Base-by-base conservation (phyloP, 140 eudicot genomes). In the Senecio squalidus region DNA sequence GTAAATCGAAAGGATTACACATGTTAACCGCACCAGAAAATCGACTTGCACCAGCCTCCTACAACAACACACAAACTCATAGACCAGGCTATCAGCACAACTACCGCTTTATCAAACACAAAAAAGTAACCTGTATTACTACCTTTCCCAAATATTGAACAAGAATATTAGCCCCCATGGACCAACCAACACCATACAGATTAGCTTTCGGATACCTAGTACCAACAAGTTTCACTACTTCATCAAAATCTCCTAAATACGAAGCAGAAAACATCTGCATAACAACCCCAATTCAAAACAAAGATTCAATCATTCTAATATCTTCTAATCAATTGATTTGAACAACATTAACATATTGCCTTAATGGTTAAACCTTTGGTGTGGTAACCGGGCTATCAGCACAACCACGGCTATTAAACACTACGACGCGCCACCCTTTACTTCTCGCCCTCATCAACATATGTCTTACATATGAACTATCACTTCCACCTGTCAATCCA, bases 151-250 rank as follows among this genome's bases (percentile, higher is more conserved):
- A 65, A 68, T 89, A 89, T 14, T 81, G 95, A 61, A 84, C 91
- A 61, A 89, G 97, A 68, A 89, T 82, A 55, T 89, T 89, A 55
- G 95, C 97, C 46, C 97, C 97, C 60, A 89, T 74, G 31, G 97
- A 89, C 95, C 95, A 89, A 30, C 97, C 97, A 47, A 51, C 79
- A 59, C 93, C 97, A 76, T 89, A 89, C 30, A 89, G 39, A 58
- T 76, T 82, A 62, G 93, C 93, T 46, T 72, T 72, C 1, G 95
- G 93, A 57, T 89, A 85, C 39, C 93, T 74, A 26, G 16, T 47
- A 33, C 52, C 69, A 47, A 89, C 86, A 73, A 80, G 86, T 25
- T 63, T 63, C 64, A 89, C 92, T 38, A 89, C 95, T 76, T 80
- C 84, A 45, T 79, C 69, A 22, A 89, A 80, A 82, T 89, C 97